These are phyloP conservation scores for Akanthomyces dipterigenus DNA, from an alignment of 2,329 filamentous ascomycete genomes.

Conservation along the genomic window DNA sequence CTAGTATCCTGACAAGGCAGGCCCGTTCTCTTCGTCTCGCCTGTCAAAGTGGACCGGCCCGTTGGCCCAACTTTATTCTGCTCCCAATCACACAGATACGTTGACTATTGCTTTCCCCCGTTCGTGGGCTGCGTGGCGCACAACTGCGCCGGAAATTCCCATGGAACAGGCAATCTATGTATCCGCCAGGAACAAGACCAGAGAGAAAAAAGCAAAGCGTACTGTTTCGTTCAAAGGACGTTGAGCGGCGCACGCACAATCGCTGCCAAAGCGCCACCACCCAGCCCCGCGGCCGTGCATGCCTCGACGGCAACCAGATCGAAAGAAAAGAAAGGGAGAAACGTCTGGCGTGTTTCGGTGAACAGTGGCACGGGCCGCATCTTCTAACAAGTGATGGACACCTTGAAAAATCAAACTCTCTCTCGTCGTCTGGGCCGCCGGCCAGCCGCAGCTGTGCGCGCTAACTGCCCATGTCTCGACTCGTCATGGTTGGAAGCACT, in stretches of 20 bases:
- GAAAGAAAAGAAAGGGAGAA: not conserved
- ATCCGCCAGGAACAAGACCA: not conserved
- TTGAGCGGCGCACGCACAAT: not conserved
- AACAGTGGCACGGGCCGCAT: not conserved
- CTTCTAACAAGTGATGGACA: not conserved
- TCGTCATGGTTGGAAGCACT: no score
- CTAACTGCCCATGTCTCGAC: no score
- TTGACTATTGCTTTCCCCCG: no score
- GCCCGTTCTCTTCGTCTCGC: not conserved
- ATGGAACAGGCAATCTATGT: not conserved
- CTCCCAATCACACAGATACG: no score
- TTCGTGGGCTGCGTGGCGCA: no score
- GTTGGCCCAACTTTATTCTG: not conserved
- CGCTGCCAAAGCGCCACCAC: not conserved
- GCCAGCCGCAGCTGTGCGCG: no score
- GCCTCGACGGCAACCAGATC: not conserved
- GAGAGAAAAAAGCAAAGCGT: not conserved
- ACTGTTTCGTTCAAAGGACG: not conserved
- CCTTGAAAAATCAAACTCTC: no score
- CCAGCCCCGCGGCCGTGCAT: not conserved
- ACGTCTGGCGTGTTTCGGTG: not conserved
- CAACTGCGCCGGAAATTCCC: not conserved
- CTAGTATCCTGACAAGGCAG: not conserved
- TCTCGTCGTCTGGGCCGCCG: no score
- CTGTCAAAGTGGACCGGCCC: not conserved